Conservation (phyloP, 208 protist species). For the Paratrypanosoma confusum region DNA sequence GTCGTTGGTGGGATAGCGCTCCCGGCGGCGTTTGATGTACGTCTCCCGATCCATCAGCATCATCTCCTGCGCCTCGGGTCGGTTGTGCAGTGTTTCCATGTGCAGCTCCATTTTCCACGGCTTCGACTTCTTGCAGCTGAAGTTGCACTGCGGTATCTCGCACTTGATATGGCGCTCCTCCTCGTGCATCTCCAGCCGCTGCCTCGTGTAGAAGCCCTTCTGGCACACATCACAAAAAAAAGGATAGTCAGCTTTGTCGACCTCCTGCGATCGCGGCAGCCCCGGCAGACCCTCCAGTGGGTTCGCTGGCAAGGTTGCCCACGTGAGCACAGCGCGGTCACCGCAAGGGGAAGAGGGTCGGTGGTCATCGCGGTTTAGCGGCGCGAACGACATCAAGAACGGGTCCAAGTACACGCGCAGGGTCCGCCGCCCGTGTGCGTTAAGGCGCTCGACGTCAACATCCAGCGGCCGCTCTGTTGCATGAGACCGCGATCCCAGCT, state of each 20-base stretch:
- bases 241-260: constrained; percentile 15
- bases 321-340: too few relatives aligned
- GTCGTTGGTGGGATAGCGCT: constrained; percentile 74
- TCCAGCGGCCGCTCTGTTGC: too few relatives aligned
- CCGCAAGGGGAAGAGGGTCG: too few relatives aligned
- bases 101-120: constrained; percentile 80
- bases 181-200: constrained; percentile 49
- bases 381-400: too few relatives aligned
- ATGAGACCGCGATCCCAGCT: too few relatives aligned
- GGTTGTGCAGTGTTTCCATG: constrained; percentile 73
- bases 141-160: constrained; percentile 61
- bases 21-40: constrained; percentile 59
- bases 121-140: constrained; percentile 62
- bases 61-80: constrained; percentile 71
- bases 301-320: too few relatives aligned
- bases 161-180: constrained; percentile 76
- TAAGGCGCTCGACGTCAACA: too few relatives aligned
- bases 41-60: constrained; percentile 39
- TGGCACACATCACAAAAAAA: constrained; percentile 79
- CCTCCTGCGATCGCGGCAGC: too few relatives aligned
- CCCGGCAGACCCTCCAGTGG: too few relatives aligned
- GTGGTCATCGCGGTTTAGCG: too few relatives aligned
- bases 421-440: too few relatives aligned
- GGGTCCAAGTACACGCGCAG: too few relatives aligned
- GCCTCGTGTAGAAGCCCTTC: constrained; percentile 43